phyloP scores from a whole-genome alignment of 2,329 filamentous ascomycete species.

The Talaromyces sp. region DNA sequence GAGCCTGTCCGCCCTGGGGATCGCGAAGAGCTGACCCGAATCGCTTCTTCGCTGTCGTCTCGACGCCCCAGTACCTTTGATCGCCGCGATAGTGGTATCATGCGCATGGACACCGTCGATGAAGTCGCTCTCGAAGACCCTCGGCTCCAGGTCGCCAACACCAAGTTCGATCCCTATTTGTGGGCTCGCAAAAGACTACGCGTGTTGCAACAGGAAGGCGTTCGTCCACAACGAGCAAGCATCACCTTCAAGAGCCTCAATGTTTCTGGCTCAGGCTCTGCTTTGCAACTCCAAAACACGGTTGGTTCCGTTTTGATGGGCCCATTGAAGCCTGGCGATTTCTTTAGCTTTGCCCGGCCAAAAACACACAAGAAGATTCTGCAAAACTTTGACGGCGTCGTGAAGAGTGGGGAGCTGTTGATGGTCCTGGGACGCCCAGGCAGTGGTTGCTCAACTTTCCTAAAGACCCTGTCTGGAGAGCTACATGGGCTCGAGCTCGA shows the following conservation, averaged over 20 bases:
- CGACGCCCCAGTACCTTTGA: slow-evolving; percentile 7
- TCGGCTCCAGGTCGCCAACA: slow-evolving; percentile 37
- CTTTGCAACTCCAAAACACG: slow-evolving; percentile 64
- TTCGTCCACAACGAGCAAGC: slow-evolving; percentile 43
- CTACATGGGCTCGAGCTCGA: slow-evolving; percentile 72
- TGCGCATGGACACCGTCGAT: slow-evolving; percentile 25
- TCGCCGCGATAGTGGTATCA: slow-evolving; percentile 5
- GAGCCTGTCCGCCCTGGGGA: slow-evolving; percentile 11
- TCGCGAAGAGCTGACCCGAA: slow-evolving; percentile 7
- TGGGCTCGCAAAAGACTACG: slow-evolving; percentile 41
- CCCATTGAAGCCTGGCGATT: slow-evolving; percentile 54
- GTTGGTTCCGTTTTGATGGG: slow-evolving; percentile 56
- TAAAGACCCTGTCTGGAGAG: slow-evolving; percentile 80
- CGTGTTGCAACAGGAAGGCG: slow-evolving; percentile 24
- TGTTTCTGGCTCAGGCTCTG: slow-evolving; percentile 62
- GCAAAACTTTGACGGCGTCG: slow-evolving; percentile 48
- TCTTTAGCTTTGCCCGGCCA: slow-evolving; percentile 42
- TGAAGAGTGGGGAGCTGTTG: slow-evolving; percentile 41
- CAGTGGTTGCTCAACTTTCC: slow-evolving; percentile 67
- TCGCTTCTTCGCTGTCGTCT: slow-evolving; percentile 10
- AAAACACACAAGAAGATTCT: slow-evolving; percentile 52
- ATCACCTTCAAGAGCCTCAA: slow-evolving; percentile 61
- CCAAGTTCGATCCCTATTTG: slow-evolving; percentile 38
- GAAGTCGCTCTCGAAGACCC: slow-evolving; percentile 23
- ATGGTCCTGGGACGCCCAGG: slow-evolving; percentile 27